Base-by-base conservation (phyloP, 805 yeast genomes). In the Wickerhamiella dianesei region DNA sequence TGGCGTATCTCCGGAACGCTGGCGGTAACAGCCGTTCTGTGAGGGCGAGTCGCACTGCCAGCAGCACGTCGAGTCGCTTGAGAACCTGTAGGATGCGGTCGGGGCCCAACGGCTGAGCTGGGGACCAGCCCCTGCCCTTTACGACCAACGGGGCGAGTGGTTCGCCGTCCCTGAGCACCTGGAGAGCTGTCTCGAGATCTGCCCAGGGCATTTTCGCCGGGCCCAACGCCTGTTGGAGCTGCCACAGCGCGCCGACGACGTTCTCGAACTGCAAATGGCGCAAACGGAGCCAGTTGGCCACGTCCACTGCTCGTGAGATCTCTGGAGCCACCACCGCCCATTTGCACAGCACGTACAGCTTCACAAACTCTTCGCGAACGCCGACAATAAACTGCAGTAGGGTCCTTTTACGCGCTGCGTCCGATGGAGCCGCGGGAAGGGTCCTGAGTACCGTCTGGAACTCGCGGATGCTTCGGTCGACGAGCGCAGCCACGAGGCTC, bases 141-240 rank as follows among this genome's bases (percentile, higher is more conserved):
- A 25, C 12, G 32, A 25, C 32, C 12, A 12, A 6, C 37, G 35
- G 35, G 3, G 52, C 50, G 36, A 75, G 77, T 1, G 96, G 95
- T 51, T 81, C 68, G 3, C 95, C 94, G 37, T 75, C 70, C 37
- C 78, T 75, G 46, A 88, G 68, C 0, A 92, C 95, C 59, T 89
- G 94, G 54, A 89, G 66, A 1, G 95, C 85, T 0, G 97, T 88
- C 20, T 79, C 73, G 18, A 92, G 62, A 63, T 92, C 99, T 0
- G 95, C 92, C 61, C 86, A 85, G 3, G 96, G 95, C 45, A 89
- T 66, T 58, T 94, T 88, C 0, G 98, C 97, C 22, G 87, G 83
- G 1, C 86, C 75, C 52, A 83, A 64, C n/a, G 80, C 76, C 44
- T 77, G 75, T 52, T 79, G 83, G 20, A 82, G 67, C n/a, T 71